Evolutionary conservation across 2,329 filamentous ascomycete genomes (phyloP).

Genomic region (Huntiella omanensis): DNA sequence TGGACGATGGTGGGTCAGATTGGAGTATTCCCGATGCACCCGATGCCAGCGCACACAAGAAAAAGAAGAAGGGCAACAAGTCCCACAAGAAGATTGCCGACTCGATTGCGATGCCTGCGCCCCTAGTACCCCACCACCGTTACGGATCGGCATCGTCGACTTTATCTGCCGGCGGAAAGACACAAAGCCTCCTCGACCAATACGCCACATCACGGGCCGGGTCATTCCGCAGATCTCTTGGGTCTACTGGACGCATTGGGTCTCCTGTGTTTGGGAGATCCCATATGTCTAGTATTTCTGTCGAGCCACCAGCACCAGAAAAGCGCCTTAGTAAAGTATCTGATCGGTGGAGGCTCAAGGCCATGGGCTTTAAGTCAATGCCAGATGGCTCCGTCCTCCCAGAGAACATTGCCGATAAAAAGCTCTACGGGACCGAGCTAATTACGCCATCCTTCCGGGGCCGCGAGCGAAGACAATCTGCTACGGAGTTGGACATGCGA

Average conservation of each 20-base stretch:
- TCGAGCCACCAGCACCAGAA: constrained; percentile 6
- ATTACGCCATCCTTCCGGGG: too few relatives aligned
- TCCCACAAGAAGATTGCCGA: not conserved
- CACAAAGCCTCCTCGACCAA: constrained; percentile 9
- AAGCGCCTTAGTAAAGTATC: constrained; percentile 21
- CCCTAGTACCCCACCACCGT: constrained; percentile 1
- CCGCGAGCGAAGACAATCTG: constrained; percentile 16
- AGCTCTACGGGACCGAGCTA: constrained; percentile 16
- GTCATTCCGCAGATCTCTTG: constrained; percentile 4
- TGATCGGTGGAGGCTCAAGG: constrained; percentile 28
- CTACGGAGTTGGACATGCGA: constrained; percentile 12
- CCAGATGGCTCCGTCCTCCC: constrained; percentile 34
- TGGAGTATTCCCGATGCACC: constrained; percentile 11
- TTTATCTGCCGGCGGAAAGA: constrained; percentile 10
- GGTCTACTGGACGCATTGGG: constrained; percentile 14
- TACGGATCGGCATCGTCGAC: constrained; percentile 9
- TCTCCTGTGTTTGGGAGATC: constrained; percentile 10
- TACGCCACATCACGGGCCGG: constrained; percentile 8
- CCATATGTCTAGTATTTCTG: constrained; percentile 8
- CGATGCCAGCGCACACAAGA: not conserved
- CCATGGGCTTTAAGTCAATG: constrained; percentile 33
- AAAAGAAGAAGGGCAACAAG: constrained; percentile 6
- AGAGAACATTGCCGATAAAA: constrained; percentile 29
- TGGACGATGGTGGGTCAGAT: constrained; percentile 10
- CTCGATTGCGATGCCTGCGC: constrained; percentile 4